These are phyloP conservation scores for Ganoderma boninense DNA, from an alignment of 1,284 basidiomycete species.

Conservation along the genomic window DNA sequence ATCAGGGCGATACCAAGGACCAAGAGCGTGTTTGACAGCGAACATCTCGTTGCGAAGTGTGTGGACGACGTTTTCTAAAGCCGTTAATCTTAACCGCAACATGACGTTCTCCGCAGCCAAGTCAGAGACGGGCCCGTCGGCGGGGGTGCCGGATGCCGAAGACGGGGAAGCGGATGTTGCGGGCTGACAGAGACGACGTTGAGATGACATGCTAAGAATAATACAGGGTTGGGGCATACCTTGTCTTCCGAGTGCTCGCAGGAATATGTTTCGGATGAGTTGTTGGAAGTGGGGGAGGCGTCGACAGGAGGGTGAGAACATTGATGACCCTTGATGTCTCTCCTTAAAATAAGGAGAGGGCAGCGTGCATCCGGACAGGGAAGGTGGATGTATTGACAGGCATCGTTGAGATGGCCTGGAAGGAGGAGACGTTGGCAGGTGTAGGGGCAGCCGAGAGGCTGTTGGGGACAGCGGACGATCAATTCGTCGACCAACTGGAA, in stretches of 20 bases:
- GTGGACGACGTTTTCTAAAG: constrained; percentile 36
- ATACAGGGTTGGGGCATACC: neutral
- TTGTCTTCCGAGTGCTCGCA: neutral
- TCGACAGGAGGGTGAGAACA: constrained; percentile 2
- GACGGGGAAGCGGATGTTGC: neutral
- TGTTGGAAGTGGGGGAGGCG: neutral
- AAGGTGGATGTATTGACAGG: constrained; percentile 67
- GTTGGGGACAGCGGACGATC: constrained; percentile 74
- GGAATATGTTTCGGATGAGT: neutral
- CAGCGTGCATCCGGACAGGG: constrained; percentile 61
- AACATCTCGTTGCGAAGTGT: constrained; percentile 31
- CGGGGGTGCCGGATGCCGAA: neutral
- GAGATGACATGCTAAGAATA: neutral
- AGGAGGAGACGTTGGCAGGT: constrained; percentile 79
- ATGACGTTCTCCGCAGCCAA: constrained; percentile 34
- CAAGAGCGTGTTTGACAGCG: constrained; percentile 34
- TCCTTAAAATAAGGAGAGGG: constrained; percentile 51
- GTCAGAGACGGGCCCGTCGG: neutral
- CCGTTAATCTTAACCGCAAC: constrained; percentile 31
- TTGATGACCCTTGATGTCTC: constrained; percentile 44
- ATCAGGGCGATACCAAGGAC: constrained; percentile 36
- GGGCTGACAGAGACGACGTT: neutral
- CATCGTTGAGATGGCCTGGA: constrained; percentile 65
- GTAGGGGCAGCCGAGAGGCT: constrained; percentile 64
- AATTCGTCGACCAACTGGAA: constrained; percentile 86